phyloP scores from a whole-genome alignment of 2,329 filamentous ascomycete genomes.

The Acephala macrosclerotiorum region DNA sequence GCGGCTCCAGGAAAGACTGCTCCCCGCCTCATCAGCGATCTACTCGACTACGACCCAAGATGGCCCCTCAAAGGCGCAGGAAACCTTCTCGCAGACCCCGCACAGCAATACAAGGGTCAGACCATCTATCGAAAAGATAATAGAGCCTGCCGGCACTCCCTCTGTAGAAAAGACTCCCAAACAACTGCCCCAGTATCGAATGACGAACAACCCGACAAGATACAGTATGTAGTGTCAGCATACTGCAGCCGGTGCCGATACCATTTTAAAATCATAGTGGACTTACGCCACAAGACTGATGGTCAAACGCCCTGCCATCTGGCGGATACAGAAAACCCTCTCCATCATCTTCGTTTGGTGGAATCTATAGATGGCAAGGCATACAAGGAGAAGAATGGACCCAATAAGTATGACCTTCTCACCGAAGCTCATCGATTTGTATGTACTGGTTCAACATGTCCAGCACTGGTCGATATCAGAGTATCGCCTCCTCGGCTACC shows the following conservation, averaged over 20 bases:
- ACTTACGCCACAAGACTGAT: constrained; percentile 53
- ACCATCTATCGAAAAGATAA: constrained; percentile 42
- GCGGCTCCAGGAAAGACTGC: constrained; percentile 55
- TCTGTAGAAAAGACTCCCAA: constrained; percentile 63
- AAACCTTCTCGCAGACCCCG: constrained; percentile 61
- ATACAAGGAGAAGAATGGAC: constrained; percentile 38
- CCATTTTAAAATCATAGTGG: constrained; percentile 65
- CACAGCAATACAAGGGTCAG: constrained; percentile 54
- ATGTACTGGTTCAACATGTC: constrained; percentile 66
- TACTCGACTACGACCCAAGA: constrained; percentile 51
- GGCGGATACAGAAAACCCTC: constrained; percentile 53
- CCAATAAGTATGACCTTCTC: constrained; percentile 37
- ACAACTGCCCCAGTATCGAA: constrained; percentile 50
- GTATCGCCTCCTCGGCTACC: constrained; percentile 60
- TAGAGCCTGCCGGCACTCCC: constrained; percentile 64
- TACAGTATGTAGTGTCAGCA: constrained; percentile 63
- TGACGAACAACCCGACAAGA: constrained; percentile 49
- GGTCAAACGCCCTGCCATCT: constrained; percentile 42
- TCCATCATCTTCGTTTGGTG: constrained; percentile 65
- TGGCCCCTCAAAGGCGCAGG: constrained; percentile 47
- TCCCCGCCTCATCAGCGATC: constrained; percentile 55
- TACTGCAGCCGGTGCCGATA: constrained; percentile 68
- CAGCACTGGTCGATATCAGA: constrained; percentile 58
- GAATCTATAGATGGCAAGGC: constrained; percentile 49
- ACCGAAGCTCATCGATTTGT: constrained; percentile 58